Conservation (phyloP, 768 basidiomycete species). For the Leccinellum albellum region DNA sequence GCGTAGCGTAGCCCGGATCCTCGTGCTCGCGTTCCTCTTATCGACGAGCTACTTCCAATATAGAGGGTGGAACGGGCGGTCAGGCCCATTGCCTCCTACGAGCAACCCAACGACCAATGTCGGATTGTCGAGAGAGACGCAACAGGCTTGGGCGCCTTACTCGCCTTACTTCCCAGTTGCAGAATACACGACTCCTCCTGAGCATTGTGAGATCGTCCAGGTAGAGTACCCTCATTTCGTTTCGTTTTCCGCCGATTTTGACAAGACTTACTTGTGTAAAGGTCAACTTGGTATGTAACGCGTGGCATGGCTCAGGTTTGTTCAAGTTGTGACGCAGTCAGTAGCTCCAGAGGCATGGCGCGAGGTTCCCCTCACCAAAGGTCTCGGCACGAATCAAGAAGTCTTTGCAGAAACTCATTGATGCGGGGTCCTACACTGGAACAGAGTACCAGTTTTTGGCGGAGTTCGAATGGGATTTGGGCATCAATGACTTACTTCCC, state of each 20-base stretch:
- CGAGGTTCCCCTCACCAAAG: slow-evolving; percentile 65
- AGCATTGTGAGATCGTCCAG: slow-evolving; percentile 54
- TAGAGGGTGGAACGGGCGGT: slow-evolving; percentile 6
- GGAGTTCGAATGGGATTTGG: slow-evolving; percentile 57
- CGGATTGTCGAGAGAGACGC: slow-evolving; percentile 19
- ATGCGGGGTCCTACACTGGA: slow-evolving; percentile 43
- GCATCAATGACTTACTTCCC: slow-evolving; percentile 53
- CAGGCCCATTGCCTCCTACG: neutral
- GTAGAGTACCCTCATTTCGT: slow-evolving; percentile 29
- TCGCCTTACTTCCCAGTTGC: slow-evolving; percentile 54
- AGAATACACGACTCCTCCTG: slow-evolving; percentile 44
- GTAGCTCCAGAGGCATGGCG: slow-evolving; percentile 78
- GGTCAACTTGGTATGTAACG: slow-evolving; percentile 29
- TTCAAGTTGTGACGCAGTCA: slow-evolving; percentile 3
- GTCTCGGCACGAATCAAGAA: slow-evolving; percentile 40
- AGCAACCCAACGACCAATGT: neutral
- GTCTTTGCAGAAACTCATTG: slow-evolving; percentile 52
- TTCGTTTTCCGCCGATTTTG: neutral
- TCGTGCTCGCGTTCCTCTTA: slow-evolving; percentile 15
- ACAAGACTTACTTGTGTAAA: slow-evolving; percentile 3
- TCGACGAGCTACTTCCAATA: slow-evolving; percentile 9
- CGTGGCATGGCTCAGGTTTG: neutral
- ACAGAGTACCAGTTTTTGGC: slow-evolving; percentile 52
- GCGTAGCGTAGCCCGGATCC: slow-evolving; percentile 1
- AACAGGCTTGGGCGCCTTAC: slow-evolving; percentile 54